A percentile compares a stretch with the other conserved stretches of the same genome.
These are phyloP conservation scores for Leccinum pachyderme DNA, from an alignment of 1,284 basidiomycete species.

Conservation along the genomic window DNA sequence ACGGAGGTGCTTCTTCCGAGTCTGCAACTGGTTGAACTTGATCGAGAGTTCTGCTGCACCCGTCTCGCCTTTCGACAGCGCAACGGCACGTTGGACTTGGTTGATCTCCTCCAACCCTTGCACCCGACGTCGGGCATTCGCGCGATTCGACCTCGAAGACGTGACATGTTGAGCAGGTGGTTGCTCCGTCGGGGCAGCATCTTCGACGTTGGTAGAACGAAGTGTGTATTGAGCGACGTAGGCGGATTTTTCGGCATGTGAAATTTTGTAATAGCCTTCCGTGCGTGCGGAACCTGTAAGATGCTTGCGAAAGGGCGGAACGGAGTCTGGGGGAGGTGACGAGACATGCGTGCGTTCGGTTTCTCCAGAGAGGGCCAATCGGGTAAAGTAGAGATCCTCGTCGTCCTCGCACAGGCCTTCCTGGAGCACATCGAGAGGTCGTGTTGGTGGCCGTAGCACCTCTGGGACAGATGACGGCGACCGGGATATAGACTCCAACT, in stretches of 20 bases:
- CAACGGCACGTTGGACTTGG: conserved; percentile 72
- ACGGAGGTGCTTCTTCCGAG: conserved; percentile 95
- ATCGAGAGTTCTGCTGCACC: conserved; percentile 66
- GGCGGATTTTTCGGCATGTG: conserved; percentile 86
- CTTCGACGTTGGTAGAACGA: conserved; percentile 44
- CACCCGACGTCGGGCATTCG: conserved; percentile 89
- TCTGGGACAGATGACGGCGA: conserved; percentile 43
- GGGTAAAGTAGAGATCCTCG: conserved; percentile 88
- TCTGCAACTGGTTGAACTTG: conserved; percentile 98
- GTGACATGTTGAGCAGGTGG: conserved; percentile 59
- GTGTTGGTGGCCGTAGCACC: conserved; percentile 40
- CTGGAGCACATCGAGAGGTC: conserved; percentile 56
- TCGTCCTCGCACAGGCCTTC: conserved; percentile 78
- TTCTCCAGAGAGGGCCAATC: conserved; percentile 53
- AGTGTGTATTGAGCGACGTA: conserved; percentile 81
- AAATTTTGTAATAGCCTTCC: conserved; percentile 94
- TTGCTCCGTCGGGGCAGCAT: conserved; percentile 39
- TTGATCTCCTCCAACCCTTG: conserved; percentile 97
- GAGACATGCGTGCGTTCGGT: conserved; percentile 26
- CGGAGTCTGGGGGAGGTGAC: conserved; percentile 33
- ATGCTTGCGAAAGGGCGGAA: conserved; percentile 62
- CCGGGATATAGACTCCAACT: conserved; percentile 42
- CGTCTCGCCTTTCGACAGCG: conserved; percentile 70
- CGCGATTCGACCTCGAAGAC: conserved; percentile 88
- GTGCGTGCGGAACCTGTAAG: conserved; percentile 83